Evolutionary conservation across 2,329 filamentous ascomycete species (phyloP), one percentile per base, ranked within the genome.

Genomic region (Fusarium sp.): DNA sequence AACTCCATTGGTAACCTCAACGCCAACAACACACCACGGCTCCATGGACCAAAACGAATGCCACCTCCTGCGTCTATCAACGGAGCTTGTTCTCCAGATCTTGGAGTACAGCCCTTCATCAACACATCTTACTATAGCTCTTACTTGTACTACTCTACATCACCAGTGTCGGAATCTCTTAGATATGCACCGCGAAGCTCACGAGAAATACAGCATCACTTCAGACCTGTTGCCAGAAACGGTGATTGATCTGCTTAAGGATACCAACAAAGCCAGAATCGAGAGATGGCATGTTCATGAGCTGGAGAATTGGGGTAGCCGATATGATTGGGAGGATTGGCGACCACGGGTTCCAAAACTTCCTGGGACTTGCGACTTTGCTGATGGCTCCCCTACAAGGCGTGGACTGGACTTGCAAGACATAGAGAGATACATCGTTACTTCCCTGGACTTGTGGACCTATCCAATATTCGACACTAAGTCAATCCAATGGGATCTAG

Each of bases 251-350:
- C 42, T 75, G 1, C 36, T 75, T 1, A 36, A 39, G 20, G 13
- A 28, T 6, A 39, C 22, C 0, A 9, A 11, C 0, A 11, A 9
- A 4, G 44, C 54, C 6, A 35, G 12, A 6, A 36, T 75, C 9
- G 53, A 61, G 20, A 48, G 42, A 18, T 73, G 61, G 55, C 62
- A 75, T 51, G 70, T 75, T 6, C 70, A 63, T 3, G 73, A 73
- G 8, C 22, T 75, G 13, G 72, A 75, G 6, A 38, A 71, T 4
- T 75, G 73, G 73, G 73, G 73, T 3, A 71, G 39, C 13, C 73
- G 73, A 22, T 7, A 28, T 4, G 16, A 1, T 4, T 75, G 58
- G 70, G 15, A 38, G 7, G 73, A 72, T 12, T 75, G 73, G 73
- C 64, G 68, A 11, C 3, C 47, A 3, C 62, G 71, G 64, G 26